Evolutionary conservation across 2,329 filamentous ascomycete genomes (phyloP), one percentile per base, ranked within the genome.

Genomic region (Sarocladiaceae sp.): DNA sequence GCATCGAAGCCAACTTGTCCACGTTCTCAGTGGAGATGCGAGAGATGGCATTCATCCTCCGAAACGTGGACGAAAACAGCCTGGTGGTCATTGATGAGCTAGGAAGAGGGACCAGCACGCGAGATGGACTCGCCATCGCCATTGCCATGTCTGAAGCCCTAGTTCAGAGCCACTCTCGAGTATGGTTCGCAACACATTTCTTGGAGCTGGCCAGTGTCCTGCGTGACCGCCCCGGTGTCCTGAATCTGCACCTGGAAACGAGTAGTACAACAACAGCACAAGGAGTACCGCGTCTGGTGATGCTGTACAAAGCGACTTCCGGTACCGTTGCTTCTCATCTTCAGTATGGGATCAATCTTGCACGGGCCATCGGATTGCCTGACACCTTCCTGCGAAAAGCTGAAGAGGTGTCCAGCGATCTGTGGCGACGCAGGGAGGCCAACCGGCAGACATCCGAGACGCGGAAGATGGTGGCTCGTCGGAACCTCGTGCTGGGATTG

Each of bases 171-270:
- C 75, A 80, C 48, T 83, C 89, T 0, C 73, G 87, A 0, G 80
- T 96, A 0, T 96, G 88, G 82, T 98, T 98, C 63, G 88, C 85
- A 2, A 97, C 93, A 0, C 94, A 98, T 58, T 98, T 96, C 58
- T 73, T 78, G 27, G 87, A 96, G 49, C 71, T 98, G 2, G 83
- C 89, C 0, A 76, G 74, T 3, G 86, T 91, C 27, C 72, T 96
- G 48, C 72, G 76, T 2, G 82, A 89, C 50, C 78, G 86, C 10
- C 79, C 77, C 13, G 89, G 89, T 0, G 88, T 96, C 1, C 70
- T 90, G 19, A 95, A 88, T 51, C 68, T 95, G 2, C 89, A 96
- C 57, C 74, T 97, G 2, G 75, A 80, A 1, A 85, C 90, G 0
- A 75, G 89, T 33, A 79, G 82, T 35, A 69, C 69, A 0, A 56